Conservation (phyloP, 2,329 filamentous ascomycete genomes). For the Fusarium sacchari region DNA sequence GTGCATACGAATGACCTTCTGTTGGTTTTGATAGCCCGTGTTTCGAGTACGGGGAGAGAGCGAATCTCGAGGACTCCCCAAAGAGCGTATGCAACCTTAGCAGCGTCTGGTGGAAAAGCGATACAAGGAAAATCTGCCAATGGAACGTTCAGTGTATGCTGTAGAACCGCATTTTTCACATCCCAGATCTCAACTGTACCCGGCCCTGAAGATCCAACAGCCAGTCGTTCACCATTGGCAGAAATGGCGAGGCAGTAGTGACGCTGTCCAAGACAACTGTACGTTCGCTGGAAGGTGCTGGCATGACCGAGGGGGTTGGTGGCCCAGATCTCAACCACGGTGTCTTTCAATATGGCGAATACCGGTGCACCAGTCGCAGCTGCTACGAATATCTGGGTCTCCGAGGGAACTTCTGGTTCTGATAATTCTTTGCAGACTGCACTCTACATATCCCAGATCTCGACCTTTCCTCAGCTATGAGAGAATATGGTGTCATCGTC, state of each 20-base stretch:
- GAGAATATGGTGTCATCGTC: background rate
- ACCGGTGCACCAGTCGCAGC: background rate
- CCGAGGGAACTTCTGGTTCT: background rate
- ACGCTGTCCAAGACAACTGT: background rate
- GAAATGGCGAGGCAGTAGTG: background rate
- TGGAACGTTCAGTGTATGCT: rapidly evolving
- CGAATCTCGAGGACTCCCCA: background rate
- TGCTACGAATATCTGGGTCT: background rate
- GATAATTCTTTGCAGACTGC: background rate
- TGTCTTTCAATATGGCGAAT: background rate
- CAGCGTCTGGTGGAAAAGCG: background rate
- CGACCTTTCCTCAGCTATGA: rapidly evolving
- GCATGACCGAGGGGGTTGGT: background rate
- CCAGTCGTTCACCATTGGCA: background rate
- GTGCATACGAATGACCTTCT: rapidly evolving
- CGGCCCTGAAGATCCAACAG: rapidly evolving
- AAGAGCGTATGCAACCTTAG: background rate
- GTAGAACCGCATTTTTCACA: background rate
- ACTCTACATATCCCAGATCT: background rate
- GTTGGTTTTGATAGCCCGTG: background rate
- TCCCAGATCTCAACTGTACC: background rate
- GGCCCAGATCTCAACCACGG: background rate
- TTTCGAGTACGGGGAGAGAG: background rate
- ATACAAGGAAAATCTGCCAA: rapidly evolving
- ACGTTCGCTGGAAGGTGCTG: background rate